A percentile compares a stretch with the other conserved stretches of the same genome.
Conservation (phyloP, 352 stramenopile genomes). For the Phytophthora uliginosa region DNA sequence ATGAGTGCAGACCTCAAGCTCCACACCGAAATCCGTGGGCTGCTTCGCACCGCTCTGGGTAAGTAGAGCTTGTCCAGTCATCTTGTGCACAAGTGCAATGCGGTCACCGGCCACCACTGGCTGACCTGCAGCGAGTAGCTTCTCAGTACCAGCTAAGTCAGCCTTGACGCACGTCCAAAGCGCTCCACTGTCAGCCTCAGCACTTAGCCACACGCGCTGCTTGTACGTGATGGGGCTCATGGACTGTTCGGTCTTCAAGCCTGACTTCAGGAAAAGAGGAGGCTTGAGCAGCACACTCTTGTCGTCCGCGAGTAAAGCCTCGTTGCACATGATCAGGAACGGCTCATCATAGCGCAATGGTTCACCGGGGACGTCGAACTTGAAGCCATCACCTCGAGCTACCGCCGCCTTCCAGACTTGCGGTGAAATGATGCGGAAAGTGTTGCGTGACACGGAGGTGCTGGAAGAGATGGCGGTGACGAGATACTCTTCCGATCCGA, state of each 20-base stretch:
- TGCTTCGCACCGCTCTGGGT: slow-evolving; percentile 66
- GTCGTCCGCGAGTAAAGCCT: slow-evolving; percentile 81
- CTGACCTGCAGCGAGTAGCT: slow-evolving; percentile 68
- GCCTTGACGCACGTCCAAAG: slow-evolving; percentile 79
- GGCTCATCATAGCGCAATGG: slow-evolving; percentile 80
- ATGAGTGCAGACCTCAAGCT: slow-evolving; percentile 77
- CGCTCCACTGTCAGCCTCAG: slow-evolving; percentile 72
- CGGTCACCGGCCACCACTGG: slow-evolving; percentile 57
- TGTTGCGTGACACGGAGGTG: slow-evolving; percentile 57
- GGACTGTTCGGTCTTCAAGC: slow-evolving; percentile 81
- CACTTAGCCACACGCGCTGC: slow-evolving; percentile 78
- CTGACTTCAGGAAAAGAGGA: slow-evolving; percentile 86
- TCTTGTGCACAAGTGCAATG: slow-evolving; percentile 84
- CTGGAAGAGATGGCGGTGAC: slow-evolving; percentile 42
- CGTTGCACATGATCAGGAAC: slow-evolving; percentile 87
- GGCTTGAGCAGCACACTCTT: slow-evolving; percentile 77
- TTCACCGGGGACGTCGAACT: slow-evolving; percentile 30
- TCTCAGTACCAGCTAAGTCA: slow-evolving; percentile 70
- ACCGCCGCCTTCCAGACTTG: slow-evolving; percentile 48
- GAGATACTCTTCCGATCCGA: slow-evolving; percentile 82
- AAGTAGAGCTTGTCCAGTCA: slow-evolving; percentile 79
- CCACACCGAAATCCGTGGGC: slow-evolving; percentile 83
- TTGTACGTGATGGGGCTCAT: slow-evolving; percentile 92
- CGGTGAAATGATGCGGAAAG: slow-evolving; percentile 76
- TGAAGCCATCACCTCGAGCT: slow-evolving; percentile 30